A percentile compares a stretch with the other conserved stretches of the same genome.
These are phyloP conservation scores for Coemansia sp. DNA, from an alignment of 192 early-diverging fungal genomes.

Conservation along the genomic window DNA sequence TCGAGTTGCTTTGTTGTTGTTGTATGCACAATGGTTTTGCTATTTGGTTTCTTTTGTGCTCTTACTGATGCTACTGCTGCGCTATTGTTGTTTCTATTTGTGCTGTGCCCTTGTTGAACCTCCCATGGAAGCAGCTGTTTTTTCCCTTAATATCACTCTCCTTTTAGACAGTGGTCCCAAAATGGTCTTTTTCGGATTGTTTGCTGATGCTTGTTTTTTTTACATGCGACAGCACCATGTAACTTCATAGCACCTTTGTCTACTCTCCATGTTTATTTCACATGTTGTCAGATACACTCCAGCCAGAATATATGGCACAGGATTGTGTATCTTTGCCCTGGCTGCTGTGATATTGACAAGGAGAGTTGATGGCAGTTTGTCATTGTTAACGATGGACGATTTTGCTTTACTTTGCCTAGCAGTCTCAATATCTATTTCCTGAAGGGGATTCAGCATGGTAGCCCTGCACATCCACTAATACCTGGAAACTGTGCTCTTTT, in stretches of 20 bases:
- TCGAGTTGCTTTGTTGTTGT: neutral
- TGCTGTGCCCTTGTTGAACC: neutral
- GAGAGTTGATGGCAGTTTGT: too few relatives aligned
- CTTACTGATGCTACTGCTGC: neutral
- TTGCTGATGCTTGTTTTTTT: too few relatives aligned
- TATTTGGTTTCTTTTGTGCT: neutral
- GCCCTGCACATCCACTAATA: neutral
- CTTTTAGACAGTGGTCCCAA: neutral
- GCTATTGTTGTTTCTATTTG: slow-evolving; percentile 1
- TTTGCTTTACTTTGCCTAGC: too few relatives aligned
- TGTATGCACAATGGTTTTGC: neutral
- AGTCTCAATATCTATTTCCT: too few relatives aligned
- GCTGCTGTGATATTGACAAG: too few relatives aligned
- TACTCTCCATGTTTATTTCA: neutral
- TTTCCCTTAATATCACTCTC: neutral
- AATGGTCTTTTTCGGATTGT: neutral
- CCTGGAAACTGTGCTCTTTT: neutral
- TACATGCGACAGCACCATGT: too few relatives aligned
- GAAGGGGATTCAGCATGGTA: too few relatives aligned
- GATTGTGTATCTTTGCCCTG: too few relatives aligned
- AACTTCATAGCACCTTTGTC: too few relatives aligned
- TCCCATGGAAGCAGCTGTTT: neutral
- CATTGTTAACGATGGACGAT: too few relatives aligned
- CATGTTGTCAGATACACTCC: too few relatives aligned
- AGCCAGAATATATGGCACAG: too few relatives aligned